These are phyloP conservation scores for Boletus barrowsii DNA, from an alignment of 768 basidiomycete genomes.

Conservation along the genomic window DNA sequence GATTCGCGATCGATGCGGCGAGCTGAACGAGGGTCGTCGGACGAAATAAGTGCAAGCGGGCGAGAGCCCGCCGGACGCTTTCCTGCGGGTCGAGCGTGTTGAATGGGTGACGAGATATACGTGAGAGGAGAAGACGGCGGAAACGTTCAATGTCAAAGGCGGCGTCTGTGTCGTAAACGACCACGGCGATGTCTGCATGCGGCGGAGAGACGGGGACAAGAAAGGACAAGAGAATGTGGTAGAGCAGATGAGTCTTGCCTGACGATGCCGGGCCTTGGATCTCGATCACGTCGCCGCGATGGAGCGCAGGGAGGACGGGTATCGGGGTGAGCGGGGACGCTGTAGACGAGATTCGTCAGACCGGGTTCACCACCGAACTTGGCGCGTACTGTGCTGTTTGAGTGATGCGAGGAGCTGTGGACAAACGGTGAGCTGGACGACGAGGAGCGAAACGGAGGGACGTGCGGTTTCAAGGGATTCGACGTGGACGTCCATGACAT, in stretches of 20 bases:
- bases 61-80: constrained; percentile 41
- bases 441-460: not conserved
- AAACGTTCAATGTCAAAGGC: constrained; percentile 61
- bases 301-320: constrained; percentile 29
- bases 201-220: constrained; percentile 45
- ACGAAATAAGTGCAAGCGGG: constrained; percentile 62
- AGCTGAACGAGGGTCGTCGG: constrained; percentile 68
- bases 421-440: constrained; percentile 7
- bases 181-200: constrained; percentile 53
- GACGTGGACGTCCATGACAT: constrained; percentile 9
- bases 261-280: constrained; percentile 72
- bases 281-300: constrained; percentile 65
- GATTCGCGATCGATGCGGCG: constrained; percentile 58
- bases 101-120: constrained; percentile 35
- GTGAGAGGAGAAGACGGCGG: constrained; percentile 46
- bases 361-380: not conserved
- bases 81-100: constrained; percentile 20
- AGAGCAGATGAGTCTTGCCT: constrained; percentile 79
- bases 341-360: constrained; percentile 12
- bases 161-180: constrained; percentile 69
- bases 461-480: constrained; percentile 37
- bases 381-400: constrained; percentile 36
- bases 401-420: constrained; percentile 44
- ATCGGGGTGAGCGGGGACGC: constrained; percentile 24
- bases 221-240: constrained; percentile 57